Evolutionary conservation across 148 eudicot species (phyloP).

Genomic region (Pharnaceum exiguum): DNA sequence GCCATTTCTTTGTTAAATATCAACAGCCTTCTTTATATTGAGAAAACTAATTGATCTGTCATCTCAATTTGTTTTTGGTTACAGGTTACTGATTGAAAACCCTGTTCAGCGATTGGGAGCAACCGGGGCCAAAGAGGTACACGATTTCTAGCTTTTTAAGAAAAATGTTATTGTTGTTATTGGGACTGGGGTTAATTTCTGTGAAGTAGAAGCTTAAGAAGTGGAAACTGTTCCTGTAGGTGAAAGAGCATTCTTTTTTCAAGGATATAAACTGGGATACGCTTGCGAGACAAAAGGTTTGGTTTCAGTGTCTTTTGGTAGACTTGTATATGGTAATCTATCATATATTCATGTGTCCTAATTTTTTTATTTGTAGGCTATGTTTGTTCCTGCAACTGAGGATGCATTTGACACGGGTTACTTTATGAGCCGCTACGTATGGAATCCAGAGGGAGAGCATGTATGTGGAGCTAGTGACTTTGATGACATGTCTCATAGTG

Average conservation of each 20-base stretch:
- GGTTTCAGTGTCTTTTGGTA: not conserved
- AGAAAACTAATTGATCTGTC: no score
- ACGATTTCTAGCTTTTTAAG: no score
- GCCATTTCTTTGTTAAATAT: not conserved
- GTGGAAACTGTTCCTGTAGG: slow-evolving; percentile 36
- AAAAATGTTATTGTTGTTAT: slow-evolving; percentile 5
- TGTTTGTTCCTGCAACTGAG: slow-evolving; percentile 91
- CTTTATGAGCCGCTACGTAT: slow-evolving; percentile 94
- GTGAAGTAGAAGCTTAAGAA: slow-evolving; percentile 5
- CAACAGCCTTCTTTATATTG: not conserved
- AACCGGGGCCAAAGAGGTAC: slow-evolving; percentile 88
- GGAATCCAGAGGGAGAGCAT: slow-evolving; percentile 91
- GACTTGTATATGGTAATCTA: not conserved
- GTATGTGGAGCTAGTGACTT: slow-evolving; percentile 84
- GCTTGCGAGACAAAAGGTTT: slow-evolving; percentile 92
- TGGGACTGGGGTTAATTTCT: not conserved
- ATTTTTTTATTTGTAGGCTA: slow-evolving; percentile 47
- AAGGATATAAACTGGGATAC: slow-evolving; percentile 89
- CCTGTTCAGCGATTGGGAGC: slow-evolving; percentile 96
- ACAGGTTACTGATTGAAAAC: slow-evolving; percentile 81
- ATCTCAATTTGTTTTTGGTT: slow-evolving; percentile 3
- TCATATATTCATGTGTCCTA: not conserved
- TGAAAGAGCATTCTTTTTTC: slow-evolving; percentile 74
- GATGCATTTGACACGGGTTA: slow-evolving; percentile 86
- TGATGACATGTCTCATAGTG: slow-evolving; percentile 74